Evolutionary conservation across 441 rosid species (phyloP).

Genomic region (Daphne laureola): DNA sequence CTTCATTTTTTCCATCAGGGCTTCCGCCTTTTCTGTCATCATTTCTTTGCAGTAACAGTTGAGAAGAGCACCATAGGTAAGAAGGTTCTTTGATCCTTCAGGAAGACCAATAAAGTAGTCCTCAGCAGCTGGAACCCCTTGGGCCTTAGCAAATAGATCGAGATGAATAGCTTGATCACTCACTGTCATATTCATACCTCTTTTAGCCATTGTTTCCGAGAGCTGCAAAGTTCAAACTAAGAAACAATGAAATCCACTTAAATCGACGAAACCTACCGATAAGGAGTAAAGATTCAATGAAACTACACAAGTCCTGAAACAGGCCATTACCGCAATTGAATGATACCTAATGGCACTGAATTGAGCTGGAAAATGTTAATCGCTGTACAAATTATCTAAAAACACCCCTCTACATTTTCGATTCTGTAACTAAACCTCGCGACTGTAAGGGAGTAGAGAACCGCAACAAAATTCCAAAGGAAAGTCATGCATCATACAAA

Average conservation of each 20-base stretch:
- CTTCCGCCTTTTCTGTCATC: conserved; percentile 76
- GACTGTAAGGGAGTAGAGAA: no score
- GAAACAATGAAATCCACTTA: background rate
- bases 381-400: no score
- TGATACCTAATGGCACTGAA: no score
- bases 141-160: conserved; percentile 77
- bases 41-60: conserved; percentile 80
- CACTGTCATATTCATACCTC: conserved; percentile 85
- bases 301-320: no score
- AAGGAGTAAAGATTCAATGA: no score
- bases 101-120: conserved; percentile 72
- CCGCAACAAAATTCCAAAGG: background rate
- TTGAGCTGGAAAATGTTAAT: no score
- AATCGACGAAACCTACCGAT: no score
- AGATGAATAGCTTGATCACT: conserved; percentile 95
- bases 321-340: no score
- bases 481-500: conserved; percentile 8
- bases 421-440: no score
- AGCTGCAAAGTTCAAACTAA: conserved; percentile 34
- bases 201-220: conserved; percentile 66
- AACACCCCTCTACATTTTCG: no score
- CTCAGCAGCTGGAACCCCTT: conserved; percentile 73
- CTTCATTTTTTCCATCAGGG: conserved; percentile 74
- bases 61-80: conserved; percentile 66
- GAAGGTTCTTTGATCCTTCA: conserved; percentile 64